Evolutionary conservation across 495 filamentous ascomycete genomes (phyloP).

Genomic region (Zalerion maritima): DNA sequence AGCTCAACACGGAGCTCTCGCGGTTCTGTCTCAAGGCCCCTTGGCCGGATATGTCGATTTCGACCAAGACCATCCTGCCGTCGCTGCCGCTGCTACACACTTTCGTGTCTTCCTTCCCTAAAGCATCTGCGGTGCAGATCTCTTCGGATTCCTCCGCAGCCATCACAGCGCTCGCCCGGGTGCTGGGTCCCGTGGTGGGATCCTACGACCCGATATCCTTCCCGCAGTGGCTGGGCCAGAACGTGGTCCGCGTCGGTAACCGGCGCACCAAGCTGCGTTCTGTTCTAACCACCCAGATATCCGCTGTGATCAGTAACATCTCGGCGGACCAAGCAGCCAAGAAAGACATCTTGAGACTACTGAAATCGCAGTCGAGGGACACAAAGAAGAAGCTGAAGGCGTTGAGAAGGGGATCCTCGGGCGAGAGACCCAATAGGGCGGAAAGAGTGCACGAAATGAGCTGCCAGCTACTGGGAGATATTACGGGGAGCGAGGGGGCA

Average conservation of each 20-base stretch:
- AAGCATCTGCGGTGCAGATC: background rate
- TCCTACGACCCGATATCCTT: conserved; percentile 2
- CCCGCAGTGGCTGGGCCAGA: conserved; percentile 4
- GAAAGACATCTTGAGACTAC: too few species aligned
- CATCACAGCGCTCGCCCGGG: conserved; percentile 1
- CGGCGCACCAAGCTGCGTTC: conserved; percentile 4
- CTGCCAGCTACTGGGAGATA: too few species aligned
- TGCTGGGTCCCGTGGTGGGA: conserved; percentile 5
- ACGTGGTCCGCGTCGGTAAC: conserved; percentile 5
- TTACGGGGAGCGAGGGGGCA: too few species aligned
- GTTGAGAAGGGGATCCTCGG: too few species aligned
- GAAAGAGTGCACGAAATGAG: too few species aligned
- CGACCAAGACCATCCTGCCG: conserved; percentile 2
- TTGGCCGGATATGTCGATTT: conserved; percentile 4
- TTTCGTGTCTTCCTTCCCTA: conserved; percentile 6
- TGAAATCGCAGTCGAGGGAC: too few species aligned
- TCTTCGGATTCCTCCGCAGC: background rate
- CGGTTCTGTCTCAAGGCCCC: too few species aligned
- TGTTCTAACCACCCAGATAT: conserved; percentile 1
- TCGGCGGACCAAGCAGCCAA: too few species aligned
- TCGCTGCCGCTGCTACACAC: conserved; percentile 6
- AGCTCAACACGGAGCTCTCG: conserved; percentile 5
- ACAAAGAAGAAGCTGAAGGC: too few species aligned
- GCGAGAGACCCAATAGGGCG: too few species aligned
- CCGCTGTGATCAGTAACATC: too few species aligned